Base-by-base conservation (phyloP, 2,329 filamentous ascomycete species). In the Pseudogymnoascus sp. region DNA sequence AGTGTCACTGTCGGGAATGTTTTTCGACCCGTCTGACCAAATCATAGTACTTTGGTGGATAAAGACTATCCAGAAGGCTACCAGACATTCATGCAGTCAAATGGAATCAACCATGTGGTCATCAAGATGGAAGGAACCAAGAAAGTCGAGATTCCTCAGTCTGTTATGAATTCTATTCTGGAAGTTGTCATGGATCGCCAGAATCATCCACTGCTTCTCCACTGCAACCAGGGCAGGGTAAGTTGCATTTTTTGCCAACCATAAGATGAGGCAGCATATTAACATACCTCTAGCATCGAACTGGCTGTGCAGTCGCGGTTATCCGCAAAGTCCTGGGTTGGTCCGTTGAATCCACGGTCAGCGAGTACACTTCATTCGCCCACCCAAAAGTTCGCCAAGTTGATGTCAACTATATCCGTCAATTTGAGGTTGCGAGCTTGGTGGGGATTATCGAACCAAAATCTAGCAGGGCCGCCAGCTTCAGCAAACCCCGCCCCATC, bases 141-240 rank as follows among this genome's bases (percentile, higher is more conserved):
- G 74, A 92, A 92, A 67, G 79, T 87, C 60, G 80, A 81, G 7
- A 90, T 90, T 36, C 83, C 88, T 0, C 71, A 84, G 6, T 74
- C 78, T 47, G 84, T 86, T 25, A 90, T 96, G 81, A 80, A 82
- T 64, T 77, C 83, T 6, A 90, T 93, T 50, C 79, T 96, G 22
- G 78, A 82, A 11, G 76, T 93, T 41, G 81, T 93, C 39, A 79
- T 93, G 60, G 83, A 95, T 69, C 81, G 81, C 57, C 75, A 79
- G 35, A 91, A 95, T 65, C 86, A 94, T 66, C 92, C 92, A 0
- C 74, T 97, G 9, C 79, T 96, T 38, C 82, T 97, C 54, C 92
- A 97, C 74, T 97, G 92, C 80, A 97, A 96, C 71, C 92, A 96
- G 67, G 92, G 92, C 71, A 94, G 87, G 76, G 84, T 86, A 74